phyloP scores from a whole-genome alignment of 441 rosid species.

The Metrosideros polymorpha region DNA sequence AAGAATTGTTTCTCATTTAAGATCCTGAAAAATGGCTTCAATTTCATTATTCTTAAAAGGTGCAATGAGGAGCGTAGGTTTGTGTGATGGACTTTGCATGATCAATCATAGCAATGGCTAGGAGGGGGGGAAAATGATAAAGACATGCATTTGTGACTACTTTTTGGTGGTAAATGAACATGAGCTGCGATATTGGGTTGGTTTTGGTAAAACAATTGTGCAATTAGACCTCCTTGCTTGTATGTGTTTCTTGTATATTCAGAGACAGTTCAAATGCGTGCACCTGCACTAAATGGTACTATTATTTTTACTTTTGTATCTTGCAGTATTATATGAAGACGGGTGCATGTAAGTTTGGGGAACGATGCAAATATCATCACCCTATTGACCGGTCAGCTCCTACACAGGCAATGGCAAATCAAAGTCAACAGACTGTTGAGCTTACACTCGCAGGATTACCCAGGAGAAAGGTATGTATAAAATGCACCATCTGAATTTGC shows the following conservation, averaged over 20 bases:
- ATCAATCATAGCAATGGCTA: not conserved
- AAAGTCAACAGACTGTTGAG: constrained; percentile 43
- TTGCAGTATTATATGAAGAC: constrained; percentile 86
- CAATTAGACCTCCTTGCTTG: not conserved
- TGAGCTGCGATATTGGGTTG: not conserved
- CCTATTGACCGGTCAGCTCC: constrained; percentile 56
- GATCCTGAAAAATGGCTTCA: not conserved
- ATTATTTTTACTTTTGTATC: constrained; percentile 7
- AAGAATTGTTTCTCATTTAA: not conserved
- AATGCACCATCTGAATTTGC: not conserved
- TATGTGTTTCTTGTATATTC: not conserved
- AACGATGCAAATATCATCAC: constrained; percentile 82
- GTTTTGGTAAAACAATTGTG: not conserved
- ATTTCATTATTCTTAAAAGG: not conserved
- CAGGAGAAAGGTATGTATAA: constrained; percentile 71
- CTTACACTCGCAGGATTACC: constrained; percentile 93
- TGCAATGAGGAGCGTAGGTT: not conserved
- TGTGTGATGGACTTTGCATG: not conserved
- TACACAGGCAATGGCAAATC: constrained; percentile 18
- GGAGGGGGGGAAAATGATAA: not conserved
- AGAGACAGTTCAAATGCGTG: not conserved
- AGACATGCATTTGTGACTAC: not conserved
- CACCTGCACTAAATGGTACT: not conserved
- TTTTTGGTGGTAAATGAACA: not conserved
- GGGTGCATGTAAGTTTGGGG: constrained; percentile 78